A percentile compares a stretch with the other conserved stretches of the same genome.
Conservation (phyloP, 306 rosid genomes). For the Cyclanthera cordifolia region DNA sequence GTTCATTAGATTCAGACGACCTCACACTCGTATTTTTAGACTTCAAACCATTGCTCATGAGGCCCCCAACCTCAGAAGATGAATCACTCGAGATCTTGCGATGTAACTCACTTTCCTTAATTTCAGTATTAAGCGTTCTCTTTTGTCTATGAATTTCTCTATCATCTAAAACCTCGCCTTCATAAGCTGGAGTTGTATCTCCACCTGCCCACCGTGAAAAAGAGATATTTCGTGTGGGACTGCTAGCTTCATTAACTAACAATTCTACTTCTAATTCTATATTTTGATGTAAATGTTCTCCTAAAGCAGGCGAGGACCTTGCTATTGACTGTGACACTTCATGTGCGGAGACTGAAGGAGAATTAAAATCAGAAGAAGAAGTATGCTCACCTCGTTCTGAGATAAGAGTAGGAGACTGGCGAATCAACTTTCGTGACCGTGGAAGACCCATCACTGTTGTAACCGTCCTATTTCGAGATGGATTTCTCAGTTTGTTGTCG, state of each 20-base stretch:
- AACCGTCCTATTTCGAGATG: constrained; percentile 19
- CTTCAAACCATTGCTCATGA: constrained; percentile 27
- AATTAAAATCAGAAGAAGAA: constrained; percentile 26
- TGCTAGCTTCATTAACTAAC: constrained; percentile 19
- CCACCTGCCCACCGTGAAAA: constrained; percentile 65
- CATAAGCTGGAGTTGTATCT: constrained; percentile 19
- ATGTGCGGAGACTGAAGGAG: constrained; percentile 18
- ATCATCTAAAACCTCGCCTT: constrained; percentile 9
- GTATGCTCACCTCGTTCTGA: constrained; percentile 31
- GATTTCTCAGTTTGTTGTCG: constrained; percentile 25
- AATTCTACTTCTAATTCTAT: constrained; percentile 1
- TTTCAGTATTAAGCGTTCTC: neutral
- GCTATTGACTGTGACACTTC: constrained; percentile 3
- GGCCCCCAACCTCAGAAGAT: constrained; percentile 42
- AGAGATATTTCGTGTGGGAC: constrained; percentile 28
- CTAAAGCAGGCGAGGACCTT: constrained; percentile 17
- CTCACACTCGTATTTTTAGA: constrained; percentile 26
- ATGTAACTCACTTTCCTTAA: neutral
- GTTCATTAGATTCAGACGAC: constrained; percentile 32
- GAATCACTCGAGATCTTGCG: constrained; percentile 16
- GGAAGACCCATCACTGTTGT: constrained; percentile 25
- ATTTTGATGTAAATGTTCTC: neutral
- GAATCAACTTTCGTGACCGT: constrained; percentile 45
- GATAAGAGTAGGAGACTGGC: constrained; percentile 33
- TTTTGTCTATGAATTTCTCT: neutral